Conservation (phyloP, 1,284 basidiomycete genomes). For the Rhodotorula glutinis region DNA sequence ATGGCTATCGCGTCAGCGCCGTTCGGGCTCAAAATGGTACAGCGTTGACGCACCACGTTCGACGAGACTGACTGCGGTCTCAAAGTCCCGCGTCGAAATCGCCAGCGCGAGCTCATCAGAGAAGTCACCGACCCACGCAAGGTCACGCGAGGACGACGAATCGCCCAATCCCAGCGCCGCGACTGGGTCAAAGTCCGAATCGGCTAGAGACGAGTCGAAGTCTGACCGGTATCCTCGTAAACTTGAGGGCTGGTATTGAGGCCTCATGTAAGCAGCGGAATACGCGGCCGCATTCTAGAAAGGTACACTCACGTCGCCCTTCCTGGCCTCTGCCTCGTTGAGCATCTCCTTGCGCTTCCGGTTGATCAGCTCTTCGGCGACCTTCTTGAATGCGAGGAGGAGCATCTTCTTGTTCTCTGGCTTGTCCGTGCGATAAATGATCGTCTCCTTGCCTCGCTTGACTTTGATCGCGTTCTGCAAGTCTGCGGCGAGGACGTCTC, state of each 20-base stretch:
- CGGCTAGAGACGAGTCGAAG: conserved; percentile 29
- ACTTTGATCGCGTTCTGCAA: conserved; percentile 97
- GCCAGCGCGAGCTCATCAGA: conserved; percentile 87
- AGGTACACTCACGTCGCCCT: conserved; percentile 35
- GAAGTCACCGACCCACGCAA: conserved; percentile 82
- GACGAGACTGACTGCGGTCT: conserved; percentile 74
- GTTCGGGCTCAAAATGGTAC: conserved; percentile 31
- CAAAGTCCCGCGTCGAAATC: conserved; percentile 85
- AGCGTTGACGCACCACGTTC: conserved; percentile 63
- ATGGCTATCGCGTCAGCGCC: background rate
- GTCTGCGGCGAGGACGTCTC: conserved; percentile 52
- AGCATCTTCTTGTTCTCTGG: conserved; percentile 80
- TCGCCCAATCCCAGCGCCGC: conserved; percentile 41
- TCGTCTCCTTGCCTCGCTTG: conserved; percentile 84
- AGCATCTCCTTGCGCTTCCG: conserved; percentile 80
- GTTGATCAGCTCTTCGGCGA: conserved; percentile 83
- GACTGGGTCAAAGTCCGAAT: conserved; percentile 37
- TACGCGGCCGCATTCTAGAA: background rate
- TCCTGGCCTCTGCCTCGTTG: conserved; percentile 41
- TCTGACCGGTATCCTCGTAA: conserved; percentile 23
- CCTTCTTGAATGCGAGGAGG: conserved; percentile 79
- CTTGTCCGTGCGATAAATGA: conserved; percentile 83
- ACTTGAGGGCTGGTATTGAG: conserved; percentile 9
- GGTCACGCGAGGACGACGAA: conserved; percentile 62
- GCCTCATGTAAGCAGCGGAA: background rate